Conservation (phyloP, 78 protist species). For the Creolimax fragrantissima region DNA sequence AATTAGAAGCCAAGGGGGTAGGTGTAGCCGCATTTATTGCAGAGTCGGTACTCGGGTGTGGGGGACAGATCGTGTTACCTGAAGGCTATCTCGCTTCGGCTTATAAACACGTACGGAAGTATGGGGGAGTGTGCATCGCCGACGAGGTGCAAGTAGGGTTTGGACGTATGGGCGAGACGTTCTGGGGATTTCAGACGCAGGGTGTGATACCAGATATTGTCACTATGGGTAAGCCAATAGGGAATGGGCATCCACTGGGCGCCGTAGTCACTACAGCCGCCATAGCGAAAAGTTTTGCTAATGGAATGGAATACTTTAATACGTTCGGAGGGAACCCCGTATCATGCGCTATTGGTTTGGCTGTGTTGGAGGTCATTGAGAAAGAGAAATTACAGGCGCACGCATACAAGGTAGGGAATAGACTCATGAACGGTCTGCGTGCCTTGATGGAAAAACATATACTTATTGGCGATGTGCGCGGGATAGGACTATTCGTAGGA, state of each 20-base stretch:
- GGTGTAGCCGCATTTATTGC: constrained; percentile 4
- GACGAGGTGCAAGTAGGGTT: constrained; percentile 81
- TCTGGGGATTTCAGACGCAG: constrained; percentile 54
- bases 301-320: constrained; percentile 49
- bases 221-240: constrained; percentile 60
- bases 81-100: constrained; percentile 28
- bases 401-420: constrained; percentile 10
- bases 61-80: constrained; percentile 49
- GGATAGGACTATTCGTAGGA: constrained; percentile 68
- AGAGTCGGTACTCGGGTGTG: constrained; percentile 17
- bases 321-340: constrained; percentile 79
- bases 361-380: constrained; percentile 43
- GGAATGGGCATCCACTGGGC: constrained; percentile 72
- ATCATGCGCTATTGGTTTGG: constrained; percentile 49
- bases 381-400: constrained; percentile 20
- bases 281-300: not conserved
- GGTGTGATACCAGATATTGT: constrained; percentile 37
- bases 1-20: not conserved
- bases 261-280: constrained; percentile 47
- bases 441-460: not conserved
- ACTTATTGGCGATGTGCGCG: constrained; percentile 71
- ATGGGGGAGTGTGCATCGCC: constrained; percentile 69
- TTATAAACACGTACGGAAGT: constrained; percentile 31
- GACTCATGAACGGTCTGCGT: not conserved
- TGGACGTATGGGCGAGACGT: constrained; percentile 51